phyloP scores from a whole-genome alignment of 2,329 filamentous ascomycete genomes.

The Botrytis elliptica region DNA sequence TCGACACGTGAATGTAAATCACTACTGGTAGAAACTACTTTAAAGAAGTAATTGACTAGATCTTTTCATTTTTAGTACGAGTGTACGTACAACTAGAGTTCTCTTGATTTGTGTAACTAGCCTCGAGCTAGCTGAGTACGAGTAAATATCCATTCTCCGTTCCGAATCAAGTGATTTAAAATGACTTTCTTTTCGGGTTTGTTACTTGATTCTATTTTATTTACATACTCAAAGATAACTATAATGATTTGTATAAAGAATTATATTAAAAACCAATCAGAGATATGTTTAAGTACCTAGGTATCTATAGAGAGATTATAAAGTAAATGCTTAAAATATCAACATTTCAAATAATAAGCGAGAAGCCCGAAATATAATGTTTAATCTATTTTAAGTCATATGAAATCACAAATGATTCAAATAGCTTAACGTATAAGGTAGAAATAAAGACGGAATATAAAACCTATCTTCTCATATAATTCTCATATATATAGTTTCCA shows the following conservation, averaged over 20 bases:
- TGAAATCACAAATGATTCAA: background rate
- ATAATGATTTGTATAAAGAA: background rate
- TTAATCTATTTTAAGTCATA: background rate
- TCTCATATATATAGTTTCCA: background rate
- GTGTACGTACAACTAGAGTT: background rate
- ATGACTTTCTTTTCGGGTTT: background rate
- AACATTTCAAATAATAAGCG: background rate
- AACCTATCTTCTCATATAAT: background rate
- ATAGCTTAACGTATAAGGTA: accelerated
- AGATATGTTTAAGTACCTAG: background rate
- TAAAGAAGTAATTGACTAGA: background rate
- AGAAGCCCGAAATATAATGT: background rate
- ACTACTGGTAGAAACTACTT: background rate
- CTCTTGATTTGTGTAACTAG: background rate
- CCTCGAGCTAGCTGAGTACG: no score
- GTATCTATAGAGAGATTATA: no score
- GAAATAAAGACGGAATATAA: background rate
- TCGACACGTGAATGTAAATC: constrained; percentile 2
- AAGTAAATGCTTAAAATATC: background rate
- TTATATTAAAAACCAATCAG: background rate
- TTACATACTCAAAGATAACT: background rate
- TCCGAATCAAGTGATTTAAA: no score
- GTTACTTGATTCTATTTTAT: background rate
- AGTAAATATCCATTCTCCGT: background rate
- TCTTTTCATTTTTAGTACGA: background rate